Conservation (phyloP, 208 protist species). For the Acanthamoeba castellanii region DNA sequence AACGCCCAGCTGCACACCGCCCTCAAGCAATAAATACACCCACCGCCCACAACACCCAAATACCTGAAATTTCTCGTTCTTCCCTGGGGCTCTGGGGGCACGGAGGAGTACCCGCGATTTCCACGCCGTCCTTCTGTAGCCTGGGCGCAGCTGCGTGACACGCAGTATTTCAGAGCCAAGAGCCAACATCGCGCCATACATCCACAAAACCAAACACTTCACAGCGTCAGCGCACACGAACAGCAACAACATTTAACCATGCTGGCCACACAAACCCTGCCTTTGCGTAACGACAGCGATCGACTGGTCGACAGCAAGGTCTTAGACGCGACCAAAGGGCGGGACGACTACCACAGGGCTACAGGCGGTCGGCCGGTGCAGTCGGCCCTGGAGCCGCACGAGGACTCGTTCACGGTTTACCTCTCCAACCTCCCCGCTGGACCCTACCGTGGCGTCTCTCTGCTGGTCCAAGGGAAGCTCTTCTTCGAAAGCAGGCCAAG, state of each 20-base stretch:
- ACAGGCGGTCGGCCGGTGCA: neutral
- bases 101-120: neutral
- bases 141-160: too few species aligned
- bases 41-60: neutral
- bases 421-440: neutral
- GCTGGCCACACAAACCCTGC: neutral
- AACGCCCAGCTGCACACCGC: slow-evolving; percentile 48
- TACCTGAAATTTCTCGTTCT: too few species aligned
- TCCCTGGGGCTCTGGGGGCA: neutral
- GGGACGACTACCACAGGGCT: neutral
- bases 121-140: neutral
- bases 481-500: neutral
- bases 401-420: slow-evolving; percentile 8
- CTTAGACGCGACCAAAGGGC: neutral
- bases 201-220: neutral
- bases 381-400: neutral
- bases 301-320: neutral
- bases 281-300: neutral
- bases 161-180: neutral
- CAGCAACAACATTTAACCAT: neutral
- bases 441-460: neutral
- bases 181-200: neutral
- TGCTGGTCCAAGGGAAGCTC: neutral
- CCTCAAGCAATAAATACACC: neutral
- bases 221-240: neutral